A percentile compares a stretch with the other conserved stretches of the same genome.
Conservation (phyloP, 2,329 filamentous ascomycete species). For the Raffaelea ambrosiae region DNA sequence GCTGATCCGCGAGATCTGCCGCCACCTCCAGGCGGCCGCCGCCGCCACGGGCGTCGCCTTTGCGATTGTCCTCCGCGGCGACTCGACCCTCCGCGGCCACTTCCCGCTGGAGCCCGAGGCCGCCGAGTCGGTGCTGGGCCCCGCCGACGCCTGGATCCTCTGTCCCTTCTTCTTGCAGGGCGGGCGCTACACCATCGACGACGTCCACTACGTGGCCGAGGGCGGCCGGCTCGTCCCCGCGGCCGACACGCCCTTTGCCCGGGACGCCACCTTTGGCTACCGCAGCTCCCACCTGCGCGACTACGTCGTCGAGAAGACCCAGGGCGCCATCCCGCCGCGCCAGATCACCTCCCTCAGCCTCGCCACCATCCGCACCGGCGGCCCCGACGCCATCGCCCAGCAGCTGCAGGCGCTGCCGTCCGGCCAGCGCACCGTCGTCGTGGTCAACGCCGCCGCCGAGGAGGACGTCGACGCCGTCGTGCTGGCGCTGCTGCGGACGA, state of each 20-base stretch:
- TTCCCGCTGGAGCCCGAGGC: slow-evolving; percentile 82
- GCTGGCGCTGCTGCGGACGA: slow-evolving; percentile 31
- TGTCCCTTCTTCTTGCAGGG: slow-evolving; percentile 53
- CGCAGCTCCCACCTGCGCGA: slow-evolving; percentile 41
- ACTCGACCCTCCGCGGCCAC: slow-evolving; percentile 69
- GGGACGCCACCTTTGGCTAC: slow-evolving; percentile 50
- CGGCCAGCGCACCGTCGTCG: slow-evolving; percentile 29
- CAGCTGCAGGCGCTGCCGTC: slow-evolving; percentile 31
- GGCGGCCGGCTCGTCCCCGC: slow-evolving; percentile 39
- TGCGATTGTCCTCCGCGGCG: slow-evolving; percentile 47
- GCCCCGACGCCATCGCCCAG: slow-evolving; percentile 28
- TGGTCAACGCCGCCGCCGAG: slow-evolving; percentile 40
- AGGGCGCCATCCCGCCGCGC: not conserved
- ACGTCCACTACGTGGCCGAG: slow-evolving; percentile 51
- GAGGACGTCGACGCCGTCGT: slow-evolving; percentile 47
- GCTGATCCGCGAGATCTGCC: slow-evolving; percentile 42
- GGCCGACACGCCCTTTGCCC: slow-evolving; percentile 45
- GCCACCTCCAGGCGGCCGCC: slow-evolving; percentile 37
- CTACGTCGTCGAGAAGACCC: slow-evolving; percentile 46
- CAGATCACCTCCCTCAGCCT: slow-evolving; percentile 28
- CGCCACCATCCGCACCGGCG: slow-evolving; percentile 32
- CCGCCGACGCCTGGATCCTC: slow-evolving; percentile 43
- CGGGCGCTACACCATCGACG: slow-evolving; percentile 45
- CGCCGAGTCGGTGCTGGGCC: slow-evolving; percentile 38
- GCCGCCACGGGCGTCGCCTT: slow-evolving; percentile 28